Evolutionary conservation across 345 rosid species (phyloP).

Genomic region (Salix viminalis): DNA sequence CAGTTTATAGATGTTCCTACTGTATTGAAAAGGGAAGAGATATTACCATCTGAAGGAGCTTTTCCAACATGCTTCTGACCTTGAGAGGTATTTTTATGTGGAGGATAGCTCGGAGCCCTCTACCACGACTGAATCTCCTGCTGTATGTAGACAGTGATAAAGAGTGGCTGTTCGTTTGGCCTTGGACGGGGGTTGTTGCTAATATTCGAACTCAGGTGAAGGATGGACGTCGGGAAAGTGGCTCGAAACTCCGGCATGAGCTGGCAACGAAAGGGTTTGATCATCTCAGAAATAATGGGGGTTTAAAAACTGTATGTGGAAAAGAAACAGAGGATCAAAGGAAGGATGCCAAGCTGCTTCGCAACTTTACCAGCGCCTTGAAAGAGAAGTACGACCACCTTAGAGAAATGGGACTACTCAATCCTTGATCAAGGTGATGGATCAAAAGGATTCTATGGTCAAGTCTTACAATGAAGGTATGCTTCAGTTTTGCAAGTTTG

Average conservation of each 20-base stretch:
- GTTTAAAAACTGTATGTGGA: slow-evolving; percentile 47
- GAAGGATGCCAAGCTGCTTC: slow-evolving; percentile 35
- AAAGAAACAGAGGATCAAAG: slow-evolving; percentile 45
- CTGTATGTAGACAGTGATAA: too few species aligned
- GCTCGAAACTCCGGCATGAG: slow-evolving; percentile 46
- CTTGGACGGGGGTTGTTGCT: too few species aligned
- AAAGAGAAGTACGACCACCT: slow-evolving; percentile 32
- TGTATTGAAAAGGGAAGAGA: slow-evolving; percentile 10
- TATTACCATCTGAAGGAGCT: slow-evolving; percentile 36
- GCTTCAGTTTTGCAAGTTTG: not conserved
- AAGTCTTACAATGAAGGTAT: slow-evolving; percentile 53
- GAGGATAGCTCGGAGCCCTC: too few species aligned
- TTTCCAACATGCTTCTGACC: slow-evolving; percentile 39
- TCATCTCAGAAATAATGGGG: slow-evolving; percentile 46
- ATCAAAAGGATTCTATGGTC: slow-evolving; percentile 37
- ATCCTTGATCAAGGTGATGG: slow-evolving; percentile 19
- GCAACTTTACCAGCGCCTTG: slow-evolving; percentile 38
- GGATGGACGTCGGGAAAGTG: slow-evolving; percentile 32
- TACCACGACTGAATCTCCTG: too few species aligned
- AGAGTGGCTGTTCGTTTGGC: too few species aligned
- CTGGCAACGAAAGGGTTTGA: slow-evolving; percentile 49
- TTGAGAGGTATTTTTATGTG: slow-evolving; percentile 28
- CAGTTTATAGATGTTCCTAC: too few species aligned
- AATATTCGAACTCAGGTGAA: too few species aligned
- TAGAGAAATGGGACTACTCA: slow-evolving; percentile 38